Evolutionary conservation across 2,329 filamentous ascomycete species (phyloP), one percentile per base, ranked within the genome.

Genomic region (Cytospora schulzeri): DNA sequence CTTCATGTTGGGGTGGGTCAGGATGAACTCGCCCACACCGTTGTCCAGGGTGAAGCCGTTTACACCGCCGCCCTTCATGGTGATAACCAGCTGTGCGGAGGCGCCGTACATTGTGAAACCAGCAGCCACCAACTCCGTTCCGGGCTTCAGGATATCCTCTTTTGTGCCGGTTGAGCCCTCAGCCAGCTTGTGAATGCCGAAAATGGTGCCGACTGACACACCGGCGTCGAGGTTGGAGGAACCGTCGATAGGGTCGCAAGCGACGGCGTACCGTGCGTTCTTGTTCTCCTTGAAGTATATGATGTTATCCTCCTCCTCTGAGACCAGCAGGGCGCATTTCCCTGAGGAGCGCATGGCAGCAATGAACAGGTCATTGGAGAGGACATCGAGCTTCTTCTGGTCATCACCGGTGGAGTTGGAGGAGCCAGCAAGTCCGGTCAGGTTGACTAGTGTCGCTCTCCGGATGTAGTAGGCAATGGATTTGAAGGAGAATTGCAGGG

Each of bases 101-200:
- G 95, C 95, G 74, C 95, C 95, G 80, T 99, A 99, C 95, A 99
- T 99, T 79, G 95, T 99, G 85, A 99, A 99, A n/a, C 95, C 95
- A 26, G 92, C 89, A 41, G 95, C 94, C 24, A 98, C 86, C 70
- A 98, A 87, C 79, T 97, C 93, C 1, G 91, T 94, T 63, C 95
- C 95, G 1, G 95, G 91, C 78, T 88, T 89, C 66, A 98, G 85
- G 67, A 99, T 86, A 76, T 98, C 93, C 73, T 96, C 92, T 71
- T 91, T 89, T 66, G 85, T 89, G 69, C 91, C 91, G 66, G 80
- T 83, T 17, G 90, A 88, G 69, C 85, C 88, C 17, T 96, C 92
- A 65, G 89, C 86, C 26, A 98, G 87, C 82, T 93, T 93, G 85
- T 95, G 95, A 72, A 99, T 87, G 69, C 88, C 93, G 76, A 98